These are phyloP conservation scores for Sporothrix globosa DNA, from an alignment of 2,329 filamentous ascomycete species.

Conservation along the genomic window DNA sequence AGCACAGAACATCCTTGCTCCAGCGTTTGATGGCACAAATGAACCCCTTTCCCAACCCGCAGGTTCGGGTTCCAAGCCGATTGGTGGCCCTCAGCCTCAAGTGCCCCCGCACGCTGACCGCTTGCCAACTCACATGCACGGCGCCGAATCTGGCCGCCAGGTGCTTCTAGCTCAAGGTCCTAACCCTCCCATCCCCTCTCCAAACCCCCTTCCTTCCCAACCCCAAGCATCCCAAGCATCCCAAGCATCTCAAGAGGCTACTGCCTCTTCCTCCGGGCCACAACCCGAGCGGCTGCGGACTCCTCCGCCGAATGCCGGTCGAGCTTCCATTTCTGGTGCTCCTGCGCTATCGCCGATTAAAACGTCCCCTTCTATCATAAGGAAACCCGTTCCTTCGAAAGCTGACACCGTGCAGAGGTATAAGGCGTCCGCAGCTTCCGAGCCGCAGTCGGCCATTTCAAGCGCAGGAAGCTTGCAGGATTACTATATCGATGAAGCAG, in stretches of 20 bases:
- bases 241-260: conserved; percentile 12
- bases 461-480: conserved; percentile 34
- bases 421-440: conserved; percentile 32
- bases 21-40: conserved; percentile 24
- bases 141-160: conserved; percentile 27
- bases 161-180: conserved; percentile 35
- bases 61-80: background rate
- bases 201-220: conserved; percentile 20
- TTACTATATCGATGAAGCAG: conserved; percentile 36
- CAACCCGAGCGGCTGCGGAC: conserved; percentile 29
- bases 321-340: conserved; percentile 13
- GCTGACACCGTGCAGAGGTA: conserved; percentile 38
- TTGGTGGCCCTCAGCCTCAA: conserved; percentile 16
- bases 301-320: conserved; percentile 29
- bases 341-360: conserved; percentile 33
- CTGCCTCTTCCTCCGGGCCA: background rate
- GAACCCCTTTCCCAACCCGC: conserved; percentile 22
- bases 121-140: conserved; percentile 26
- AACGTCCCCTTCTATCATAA: conserved; percentile 39
- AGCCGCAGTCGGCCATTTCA: conserved; percentile 37
- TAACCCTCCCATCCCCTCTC: conserved; percentile 28
- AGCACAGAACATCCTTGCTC: conserved; percentile 38
- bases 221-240: background rate
- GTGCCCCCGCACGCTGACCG: conserved; percentile 29
- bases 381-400: conserved; percentile 42